phyloP scores from a whole-genome alignment of 2,329 filamentous ascomycete genomes.

The Ceratocystis variospora region DNA sequence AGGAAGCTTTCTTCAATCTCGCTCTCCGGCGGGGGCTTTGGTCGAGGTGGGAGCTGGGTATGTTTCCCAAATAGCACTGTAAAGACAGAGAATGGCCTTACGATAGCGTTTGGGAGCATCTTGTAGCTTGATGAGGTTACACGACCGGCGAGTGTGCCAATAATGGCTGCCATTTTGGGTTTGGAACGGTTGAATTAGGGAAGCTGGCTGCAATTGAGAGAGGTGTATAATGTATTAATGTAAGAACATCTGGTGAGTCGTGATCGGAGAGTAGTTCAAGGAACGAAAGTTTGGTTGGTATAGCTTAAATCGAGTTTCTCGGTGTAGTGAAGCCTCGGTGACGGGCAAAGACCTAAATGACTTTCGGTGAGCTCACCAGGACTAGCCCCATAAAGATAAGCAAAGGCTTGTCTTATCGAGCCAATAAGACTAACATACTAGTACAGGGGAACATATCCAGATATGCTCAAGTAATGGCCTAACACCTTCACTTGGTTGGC shows the following conservation, averaged over 20 bases:
- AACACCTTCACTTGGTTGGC: not conserved
- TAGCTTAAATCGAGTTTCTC: not conserved
- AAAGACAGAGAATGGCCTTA: not conserved
- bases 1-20: constrained; percentile 78
- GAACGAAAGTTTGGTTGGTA: not conserved
- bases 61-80: not conserved
- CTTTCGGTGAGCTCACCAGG: not conserved
- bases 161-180: not conserved
- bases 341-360: not conserved
- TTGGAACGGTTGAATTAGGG: not conserved
- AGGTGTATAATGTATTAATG: not conserved
- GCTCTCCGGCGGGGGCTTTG: constrained; percentile 54
- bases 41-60: constrained; percentile 62
- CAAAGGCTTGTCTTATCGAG: not conserved
- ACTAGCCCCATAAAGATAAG: not conserved
- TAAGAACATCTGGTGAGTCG: not conserved
- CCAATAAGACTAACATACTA: not conserved
- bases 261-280: not conserved
- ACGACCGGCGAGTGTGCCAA: not conserved
- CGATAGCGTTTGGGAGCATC: constrained; percentile 20
- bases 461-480: not conserved
- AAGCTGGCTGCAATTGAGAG: not conserved
- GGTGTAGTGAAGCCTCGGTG: not conserved
- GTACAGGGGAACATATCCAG: not conserved
- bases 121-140: not conserved